Evolutionary conservation across 352 stramenopile genomes (phyloP).

Genomic region (Thalassiosira livingstoniorum): DNA sequence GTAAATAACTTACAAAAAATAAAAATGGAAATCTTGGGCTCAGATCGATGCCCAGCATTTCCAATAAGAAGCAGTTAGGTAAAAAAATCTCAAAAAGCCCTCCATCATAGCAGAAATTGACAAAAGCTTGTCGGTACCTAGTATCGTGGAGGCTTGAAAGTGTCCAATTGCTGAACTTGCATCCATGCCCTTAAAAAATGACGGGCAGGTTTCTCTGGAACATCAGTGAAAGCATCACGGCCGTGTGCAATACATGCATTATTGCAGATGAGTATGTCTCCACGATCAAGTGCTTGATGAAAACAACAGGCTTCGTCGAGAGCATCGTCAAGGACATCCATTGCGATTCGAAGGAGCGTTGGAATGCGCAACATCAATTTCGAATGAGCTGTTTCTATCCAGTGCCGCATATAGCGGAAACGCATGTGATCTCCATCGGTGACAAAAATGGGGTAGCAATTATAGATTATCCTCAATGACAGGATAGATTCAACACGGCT

Average conservation of each 20-base stretch:
- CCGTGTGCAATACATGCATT: slow-evolving; percentile 28
- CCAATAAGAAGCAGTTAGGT: no score
- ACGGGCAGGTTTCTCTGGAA: background rate
- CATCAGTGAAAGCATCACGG: slow-evolving; percentile 23
- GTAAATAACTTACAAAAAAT: no score
- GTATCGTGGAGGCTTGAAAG: slow-evolving; percentile 1
- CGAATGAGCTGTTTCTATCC: slow-evolving; percentile 39
- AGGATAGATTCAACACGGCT: slow-evolving; percentile 13
- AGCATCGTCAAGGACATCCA: slow-evolving; percentile 36
- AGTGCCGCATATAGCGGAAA: slow-evolving; percentile 45
- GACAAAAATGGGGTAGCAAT: slow-evolving; percentile 40
- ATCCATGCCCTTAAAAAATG: slow-evolving; percentile 34
- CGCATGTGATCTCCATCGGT: slow-evolving; percentile 5
- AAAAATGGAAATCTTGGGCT: no score
- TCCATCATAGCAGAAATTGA: background rate
- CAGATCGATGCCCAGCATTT: no score
- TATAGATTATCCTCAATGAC: slow-evolving; percentile 26
- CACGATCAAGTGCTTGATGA: slow-evolving; percentile 16
- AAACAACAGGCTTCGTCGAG: slow-evolving; percentile 32
- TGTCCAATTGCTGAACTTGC: slow-evolving; percentile 11
- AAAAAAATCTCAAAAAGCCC: no score
- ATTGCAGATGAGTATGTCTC: slow-evolving; percentile 40
- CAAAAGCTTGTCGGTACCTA: background rate
- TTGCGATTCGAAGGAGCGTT: slow-evolving; percentile 31
- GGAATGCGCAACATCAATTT: slow-evolving; percentile 20